Base-by-base conservation (phyloP, 495 filamentous ascomycete species). In the Xylaria castorea region DNA sequence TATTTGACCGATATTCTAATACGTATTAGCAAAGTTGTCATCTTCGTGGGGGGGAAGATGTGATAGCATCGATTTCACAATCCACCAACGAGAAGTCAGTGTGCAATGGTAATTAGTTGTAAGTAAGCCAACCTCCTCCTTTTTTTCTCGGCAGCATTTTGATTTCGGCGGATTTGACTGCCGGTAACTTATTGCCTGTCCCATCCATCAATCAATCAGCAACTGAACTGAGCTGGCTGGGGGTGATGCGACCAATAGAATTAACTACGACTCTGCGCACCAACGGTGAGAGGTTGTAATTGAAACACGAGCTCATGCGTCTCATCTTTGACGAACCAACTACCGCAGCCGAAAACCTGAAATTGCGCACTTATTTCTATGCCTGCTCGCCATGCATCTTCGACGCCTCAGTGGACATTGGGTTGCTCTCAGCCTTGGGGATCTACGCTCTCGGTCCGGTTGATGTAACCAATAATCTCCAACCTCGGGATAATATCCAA, bases 391-490 rank as follows among this genome's bases (percentile, higher is more conserved):
- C 61, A 44, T 64, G 48, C 36, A 66, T 53, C 46, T 57, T n/a
- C n/a, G 38, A 64, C 38, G 61, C 61, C 61, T 42, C 61, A 8
- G 61, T 64, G 38, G 61, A 44, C 20, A 64, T 64, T 64, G 22
- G 38, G 16, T 27, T 11, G 4, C 61, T 38, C 34, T 68, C 66
- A 68, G 66, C 66, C 66, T 68, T 68, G 36, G 66, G 66, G 66
- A 68, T 68, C 66, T 68, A 18, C 66, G 42, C 36, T 55, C 66
- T 55, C 66, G 46, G 50, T 36, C 48, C 48, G 50, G 48, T 42
- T 68, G 50, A 68, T 68, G 66, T 42, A 68, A 68, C 66, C 66
- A 68, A 68, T 68, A 36, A 68, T 57, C 48, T 57, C 66, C 66
- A 68, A 66, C 46, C 44, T 53, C 66, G 66, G 66, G 48, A 40